phyloP scores from a whole-genome alignment of 2,329 filamentous ascomycete genomes.

The Diaporthe eres region DNA sequence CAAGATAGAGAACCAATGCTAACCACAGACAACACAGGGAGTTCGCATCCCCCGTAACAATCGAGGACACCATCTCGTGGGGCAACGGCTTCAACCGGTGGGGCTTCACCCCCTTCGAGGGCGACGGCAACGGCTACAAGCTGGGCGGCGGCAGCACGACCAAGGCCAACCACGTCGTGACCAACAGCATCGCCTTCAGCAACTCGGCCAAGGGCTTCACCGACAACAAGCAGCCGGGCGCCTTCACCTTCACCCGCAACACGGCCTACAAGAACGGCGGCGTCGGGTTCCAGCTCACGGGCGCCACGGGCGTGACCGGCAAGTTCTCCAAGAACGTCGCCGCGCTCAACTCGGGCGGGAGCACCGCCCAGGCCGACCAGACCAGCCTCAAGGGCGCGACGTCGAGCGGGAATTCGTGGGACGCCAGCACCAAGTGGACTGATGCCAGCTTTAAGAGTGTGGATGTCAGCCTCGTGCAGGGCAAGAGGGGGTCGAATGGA shows the following conservation, averaged over 20 bases:
- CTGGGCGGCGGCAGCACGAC: slow-evolving; percentile 56
- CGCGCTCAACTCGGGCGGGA: slow-evolving; percentile 48
- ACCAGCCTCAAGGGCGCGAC: slow-evolving; percentile 46
- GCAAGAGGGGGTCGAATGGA: slow-evolving; percentile 54
- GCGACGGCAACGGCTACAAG: slow-evolving; percentile 65
- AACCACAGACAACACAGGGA: slow-evolving; percentile 26
- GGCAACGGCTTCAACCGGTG: slow-evolving; percentile 62
- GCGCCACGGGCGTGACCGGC: slow-evolving; percentile 47
- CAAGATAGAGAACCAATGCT: background rate
- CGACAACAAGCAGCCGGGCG: slow-evolving; percentile 60
- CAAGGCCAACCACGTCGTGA: slow-evolving; percentile 58
- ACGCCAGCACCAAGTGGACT: slow-evolving; percentile 54
- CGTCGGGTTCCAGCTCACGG: slow-evolving; percentile 56
- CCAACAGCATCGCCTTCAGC: slow-evolving; percentile 60
- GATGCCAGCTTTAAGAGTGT: slow-evolving; percentile 57
- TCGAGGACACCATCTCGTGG: slow-evolving; percentile 61
- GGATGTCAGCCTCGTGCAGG: slow-evolving; percentile 52
- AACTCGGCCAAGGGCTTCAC: slow-evolving; percentile 62
- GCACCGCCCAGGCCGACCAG: slow-evolving; percentile 44
- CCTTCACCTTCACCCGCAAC: slow-evolving; percentile 56
- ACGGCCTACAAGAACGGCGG: slow-evolving; percentile 62
- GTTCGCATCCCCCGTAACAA: slow-evolving; percentile 58
- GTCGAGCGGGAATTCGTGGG: slow-evolving; percentile 59
- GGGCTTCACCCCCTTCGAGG: slow-evolving; percentile 58
- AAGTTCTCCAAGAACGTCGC: slow-evolving; percentile 57